Percentiles rank a stretch among this genome's conserved stretches.
These are phyloP conservation scores for Rhodotorula sphaerocarpa DNA, from an alignment of 768 basidiomycete genomes.

Conservation along the genomic window DNA sequence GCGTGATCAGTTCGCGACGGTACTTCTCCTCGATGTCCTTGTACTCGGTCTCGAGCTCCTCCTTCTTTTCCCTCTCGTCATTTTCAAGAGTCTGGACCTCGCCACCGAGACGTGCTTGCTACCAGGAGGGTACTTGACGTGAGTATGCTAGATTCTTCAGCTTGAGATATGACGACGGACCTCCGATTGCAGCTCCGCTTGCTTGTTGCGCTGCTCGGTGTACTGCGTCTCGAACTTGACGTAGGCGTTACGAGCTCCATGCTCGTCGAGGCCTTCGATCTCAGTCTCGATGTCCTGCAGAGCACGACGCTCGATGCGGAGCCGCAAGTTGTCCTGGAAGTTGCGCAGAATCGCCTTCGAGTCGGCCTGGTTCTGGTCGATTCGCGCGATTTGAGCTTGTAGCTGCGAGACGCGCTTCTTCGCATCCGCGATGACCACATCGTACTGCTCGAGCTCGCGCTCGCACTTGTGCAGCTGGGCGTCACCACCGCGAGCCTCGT, in stretches of 20 bases:
- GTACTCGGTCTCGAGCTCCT: constrained; percentile 66
- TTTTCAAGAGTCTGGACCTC: constrained; percentile 66
- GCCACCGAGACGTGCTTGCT: constrained; percentile 71
- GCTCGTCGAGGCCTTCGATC: constrained; percentile 70
- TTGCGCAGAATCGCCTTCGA: constrained; percentile 60
- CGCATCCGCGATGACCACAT: constrained; percentile 21
- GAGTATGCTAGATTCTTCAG: background rate
- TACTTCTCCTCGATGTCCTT: constrained; percentile 78
- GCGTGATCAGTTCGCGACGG: constrained; percentile 82
- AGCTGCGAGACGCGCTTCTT: constrained; percentile 30
- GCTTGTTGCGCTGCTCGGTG: constrained; percentile 59
- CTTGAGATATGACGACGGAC: constrained; percentile 45
- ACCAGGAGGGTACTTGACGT: too few relatives aligned
- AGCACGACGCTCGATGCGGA: constrained; percentile 59
- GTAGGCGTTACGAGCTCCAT: constrained; percentile 72
- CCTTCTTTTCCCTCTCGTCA: constrained; percentile 59
- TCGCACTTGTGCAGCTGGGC: constrained; percentile 31
- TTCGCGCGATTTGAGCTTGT: constrained; percentile 29
- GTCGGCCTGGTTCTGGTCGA: constrained; percentile 47
- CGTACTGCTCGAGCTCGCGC: constrained; percentile 28
- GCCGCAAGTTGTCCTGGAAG: constrained; percentile 72
- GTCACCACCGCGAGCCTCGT: constrained; percentile 28
- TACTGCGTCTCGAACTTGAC: constrained; percentile 78
- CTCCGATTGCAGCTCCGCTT: constrained; percentile 61
- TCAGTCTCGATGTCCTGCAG: constrained; percentile 61